phyloP scores from a whole-genome alignment of 2,329 filamentous ascomycete species.

The Thermothelomyces thermophilus region DNA sequence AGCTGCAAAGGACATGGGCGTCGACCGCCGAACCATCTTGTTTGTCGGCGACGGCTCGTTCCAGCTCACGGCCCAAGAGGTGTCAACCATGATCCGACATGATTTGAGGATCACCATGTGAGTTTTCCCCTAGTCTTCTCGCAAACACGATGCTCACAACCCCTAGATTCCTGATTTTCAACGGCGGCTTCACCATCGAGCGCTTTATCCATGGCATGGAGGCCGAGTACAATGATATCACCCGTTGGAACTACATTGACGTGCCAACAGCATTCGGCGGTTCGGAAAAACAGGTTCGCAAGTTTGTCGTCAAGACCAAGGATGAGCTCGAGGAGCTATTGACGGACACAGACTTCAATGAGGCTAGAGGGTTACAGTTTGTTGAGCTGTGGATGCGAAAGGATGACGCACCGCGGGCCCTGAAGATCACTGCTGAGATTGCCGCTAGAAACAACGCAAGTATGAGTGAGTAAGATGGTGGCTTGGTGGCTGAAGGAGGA shows the following conservation, averaged over 20 bases:
- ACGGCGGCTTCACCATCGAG: slow-evolving; percentile 86
- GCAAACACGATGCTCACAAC: neutral
- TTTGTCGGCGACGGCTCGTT: slow-evolving; percentile 88
- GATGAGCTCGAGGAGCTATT: slow-evolving; percentile 62
- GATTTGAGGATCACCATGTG: slow-evolving; percentile 69
- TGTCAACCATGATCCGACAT: slow-evolving; percentile 76
- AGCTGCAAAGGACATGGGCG: slow-evolving; percentile 59
- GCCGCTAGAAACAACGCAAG: slow-evolving; percentile 61
- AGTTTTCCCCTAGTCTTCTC: slow-evolving; percentile 16
- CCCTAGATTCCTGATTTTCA: slow-evolving; percentile 70
- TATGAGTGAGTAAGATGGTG: slow-evolving; percentile 20
- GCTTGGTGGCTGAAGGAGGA: neutral
- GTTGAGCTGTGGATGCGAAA: slow-evolving; percentile 78
- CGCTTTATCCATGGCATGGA: slow-evolving; percentile 81
- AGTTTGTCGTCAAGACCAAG: slow-evolving; percentile 62
- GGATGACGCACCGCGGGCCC: slow-evolving; percentile 65
- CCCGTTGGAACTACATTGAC: slow-evolving; percentile 65
- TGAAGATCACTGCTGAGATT: slow-evolving; percentile 65
- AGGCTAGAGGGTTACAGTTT: slow-evolving; percentile 53
- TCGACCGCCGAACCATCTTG: slow-evolving; percentile 62
- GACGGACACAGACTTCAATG: slow-evolving; percentile 55
- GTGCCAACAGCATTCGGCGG: slow-evolving; percentile 64
- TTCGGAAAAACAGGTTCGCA: slow-evolving; percentile 47
- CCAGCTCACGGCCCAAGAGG: slow-evolving; percentile 76
- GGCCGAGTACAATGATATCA: slow-evolving; percentile 73